Evolutionary conservation across 2,329 filamentous ascomycete genomes (phyloP), one percentile per base, ranked within the genome.

Genomic region (Neopestalotiopsis sp.): DNA sequence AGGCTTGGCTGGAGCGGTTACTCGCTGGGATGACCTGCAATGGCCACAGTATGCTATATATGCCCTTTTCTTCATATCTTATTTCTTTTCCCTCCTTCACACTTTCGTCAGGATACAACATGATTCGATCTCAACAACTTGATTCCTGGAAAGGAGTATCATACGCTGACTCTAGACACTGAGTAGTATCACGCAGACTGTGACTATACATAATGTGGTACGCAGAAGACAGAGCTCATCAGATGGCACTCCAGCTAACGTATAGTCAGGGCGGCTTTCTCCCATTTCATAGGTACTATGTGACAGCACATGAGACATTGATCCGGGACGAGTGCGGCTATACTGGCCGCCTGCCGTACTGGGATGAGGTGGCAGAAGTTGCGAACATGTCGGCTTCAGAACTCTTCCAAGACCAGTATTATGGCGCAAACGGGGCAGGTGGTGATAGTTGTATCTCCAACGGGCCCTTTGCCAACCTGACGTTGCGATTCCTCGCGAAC

Each of bases 211-310:
- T 66, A 67, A 66, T 20, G 76, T 77, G n/a, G 77, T 63, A 63
- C 40, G 60, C 17, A 30, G 24, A 28, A 34, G 13, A 13, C 57
- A 24, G 24, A 30, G n/a, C 24, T 9, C 4, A 14, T 14, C 4
- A 12, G 12, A 13, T 24, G 3, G 24, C 24, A 28, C 9, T 14
- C 3, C 10, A 34, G 24, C 40, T 65, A 40, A 65, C 38, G 13
- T 13, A 20, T 7, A 38, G 38, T 6, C 38, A 65, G 42, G 62
- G 77, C 28, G 75, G 75, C 61, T 81, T 81, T 68, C 72, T 81
- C n/a, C 76, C 78, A 0, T 81, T 78, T 73, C 79, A 81, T 58
- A 74, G 79, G 6, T 78, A 76, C 68, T 80, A 77, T 65, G 57
- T 80, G 60, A 74, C 71, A 12, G 71, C 73, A 14, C 79, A 80